Evolutionary conservation across 192 early-diverging fungal species (phyloP), one percentile per base, ranked within the genome.

Genomic region (Entomortierella beljakovae): DNA sequence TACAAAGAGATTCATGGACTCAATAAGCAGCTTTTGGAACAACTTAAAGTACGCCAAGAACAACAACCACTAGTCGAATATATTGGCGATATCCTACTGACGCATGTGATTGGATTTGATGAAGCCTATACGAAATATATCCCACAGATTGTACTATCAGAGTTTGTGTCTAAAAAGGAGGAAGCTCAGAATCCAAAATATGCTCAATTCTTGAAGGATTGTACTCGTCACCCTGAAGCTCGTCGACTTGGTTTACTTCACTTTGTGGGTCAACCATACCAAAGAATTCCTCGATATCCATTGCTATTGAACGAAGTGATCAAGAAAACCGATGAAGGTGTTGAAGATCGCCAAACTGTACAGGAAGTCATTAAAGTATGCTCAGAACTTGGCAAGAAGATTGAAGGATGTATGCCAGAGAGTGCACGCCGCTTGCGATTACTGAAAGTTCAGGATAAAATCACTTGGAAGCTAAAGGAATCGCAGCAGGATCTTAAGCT

Each of bases 61-160:
- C 85, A 93, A 80, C 82, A 67, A 29, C 82, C 81, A 40, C 76
- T 98, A 16, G 91, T 97, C 22, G 87, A 92, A 66, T 82, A 85
- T 55, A 89, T 98, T 23, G 97, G 97, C 31, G 93, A 95, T 67
- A 88, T 97, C 23, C 85, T 98, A 33, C 57, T 93, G 25, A 58
- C 81, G 49, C 85, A 91, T 64, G 85, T 91, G 0, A 69, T 87
- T 28, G 80, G 87, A 70, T 89, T 96, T 35, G 64, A 68, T 28
- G 84, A 91, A 35, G 80, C 88, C 8, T 97, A 96, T 52, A 85
- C 92, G 28, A 84, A 85, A 18, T 98, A 98, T 80, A 93, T 94
- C 35, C 92, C 90, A 4, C 86, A 93, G 71, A 90, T 95, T 66
- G 88, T 88, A 2, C 86, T 92, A 56, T 90, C 93, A 43, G 91